Evolutionary conservation across 257 asterid genomes (phyloP).

Genomic region (Hygrophila difformis): DNA sequence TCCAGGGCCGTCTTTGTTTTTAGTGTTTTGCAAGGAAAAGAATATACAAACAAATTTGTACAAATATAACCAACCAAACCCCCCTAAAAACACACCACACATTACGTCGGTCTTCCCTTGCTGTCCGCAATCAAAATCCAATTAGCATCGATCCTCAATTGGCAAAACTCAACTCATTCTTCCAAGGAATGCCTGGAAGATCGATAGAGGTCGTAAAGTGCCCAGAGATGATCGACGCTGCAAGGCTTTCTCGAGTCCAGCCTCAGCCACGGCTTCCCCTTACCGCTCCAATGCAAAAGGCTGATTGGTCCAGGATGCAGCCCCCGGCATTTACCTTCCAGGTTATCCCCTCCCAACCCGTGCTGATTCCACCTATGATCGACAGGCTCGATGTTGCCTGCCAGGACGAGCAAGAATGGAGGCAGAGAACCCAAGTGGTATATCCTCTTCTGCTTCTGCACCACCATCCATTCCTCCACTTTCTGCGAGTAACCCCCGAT

Average conservation of each 20-base stretch:
- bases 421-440: conserved; percentile 69
- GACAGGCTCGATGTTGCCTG: conserved; percentile 49
- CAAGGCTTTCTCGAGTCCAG: conserved; percentile 64
- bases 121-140: too few relatives aligned
- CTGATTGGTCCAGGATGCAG: conserved; percentile 76
- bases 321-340: conserved; percentile 60
- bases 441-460: conserved; percentile 51
- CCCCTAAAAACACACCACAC: too few relatives aligned
- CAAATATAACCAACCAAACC: too few relatives aligned
- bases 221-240: conserved; percentile 65
- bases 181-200: conserved; percentile 7
- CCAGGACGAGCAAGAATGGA: conserved; percentile 22
- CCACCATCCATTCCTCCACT: conserved; percentile 61
- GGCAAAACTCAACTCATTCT: too few relatives aligned
- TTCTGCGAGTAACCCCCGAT: conserved; percentile 4
- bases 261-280: conserved; percentile 84
- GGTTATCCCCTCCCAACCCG: conserved; percentile 67
- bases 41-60: too few relatives aligned
- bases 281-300: conserved; percentile 72
- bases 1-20: too few relatives aligned
- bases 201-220: conserved; percentile 67
- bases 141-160: too few relatives aligned
- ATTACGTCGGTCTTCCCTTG: too few relatives aligned
- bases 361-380: conserved; percentile 80
- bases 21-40: too few relatives aligned